Evolutionary conservation across 805 yeast genomes (phyloP).

Genomic region (Kodamaea jinghongensis): DNA sequence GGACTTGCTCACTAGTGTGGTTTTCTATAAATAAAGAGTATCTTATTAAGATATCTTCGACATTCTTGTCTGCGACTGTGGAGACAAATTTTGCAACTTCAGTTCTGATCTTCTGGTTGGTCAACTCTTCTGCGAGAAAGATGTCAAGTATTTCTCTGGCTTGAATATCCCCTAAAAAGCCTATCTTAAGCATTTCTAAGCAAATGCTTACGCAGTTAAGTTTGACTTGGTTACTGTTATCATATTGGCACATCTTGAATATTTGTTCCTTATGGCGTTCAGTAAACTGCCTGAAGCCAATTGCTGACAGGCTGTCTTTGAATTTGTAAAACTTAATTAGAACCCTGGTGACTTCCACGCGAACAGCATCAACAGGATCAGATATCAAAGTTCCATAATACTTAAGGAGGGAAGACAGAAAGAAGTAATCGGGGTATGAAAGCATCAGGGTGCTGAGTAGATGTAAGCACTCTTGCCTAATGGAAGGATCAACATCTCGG

Average conservation of each 20-base stretch:
- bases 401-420: conserved; percentile 66
- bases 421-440: conserved; percentile 65
- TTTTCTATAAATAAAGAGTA: conserved; percentile 29
- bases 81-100: conserved; percentile 58
- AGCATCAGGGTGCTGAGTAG: conserved; percentile 71
- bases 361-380: conserved; percentile 60
- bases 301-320: conserved; percentile 30
- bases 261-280: conserved; percentile 67
- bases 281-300: conserved; percentile 75
- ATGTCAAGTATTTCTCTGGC: conserved; percentile 26
- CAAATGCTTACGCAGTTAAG: conserved; percentile 49
- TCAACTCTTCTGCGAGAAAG: conserved; percentile 11
- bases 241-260: conserved; percentile 50
- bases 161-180: conserved; percentile 63
- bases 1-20: conserved; percentile 18
- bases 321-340: conserved; percentile 49
- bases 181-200: conserved; percentile 53
- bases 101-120: conserved; percentile 27
- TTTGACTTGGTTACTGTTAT: conserved; percentile 54
- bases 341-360: conserved; percentile 61
- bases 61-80: conserved; percentile 39
- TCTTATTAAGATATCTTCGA: conserved; percentile 35
- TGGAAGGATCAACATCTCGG: conserved; percentile 71
- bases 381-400: conserved; percentile 84
- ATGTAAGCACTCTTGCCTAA: conserved; percentile 67